A percentile compares a stretch with the other conserved stretches of the same genome.
phyloP scores from a whole-genome alignment of 495 filamentous ascomycete species.

The Aspergillus ostianus region DNA sequence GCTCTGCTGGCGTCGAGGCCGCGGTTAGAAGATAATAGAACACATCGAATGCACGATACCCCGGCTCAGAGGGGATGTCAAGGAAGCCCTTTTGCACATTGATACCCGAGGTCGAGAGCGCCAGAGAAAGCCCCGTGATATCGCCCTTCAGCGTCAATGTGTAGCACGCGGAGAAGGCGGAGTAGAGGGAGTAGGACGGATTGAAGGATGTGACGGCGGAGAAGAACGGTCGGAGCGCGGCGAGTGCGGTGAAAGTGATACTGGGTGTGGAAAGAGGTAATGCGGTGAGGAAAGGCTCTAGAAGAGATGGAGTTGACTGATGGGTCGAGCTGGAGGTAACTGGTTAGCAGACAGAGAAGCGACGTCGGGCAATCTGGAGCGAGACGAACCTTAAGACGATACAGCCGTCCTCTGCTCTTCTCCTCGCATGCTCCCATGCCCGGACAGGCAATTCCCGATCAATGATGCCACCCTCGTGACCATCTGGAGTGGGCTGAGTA shows the following conservation, averaged over 20 bases:
- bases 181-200: slow-evolving; percentile 78
- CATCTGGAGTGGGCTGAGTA: slow-evolving; percentile 61
- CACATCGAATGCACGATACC: slow-evolving; percentile 94
- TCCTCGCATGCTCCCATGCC: slow-evolving; percentile 95
- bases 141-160: slow-evolving; percentile 79
- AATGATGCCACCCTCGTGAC: slow-evolving; percentile 69
- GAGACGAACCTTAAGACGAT: slow-evolving; percentile 75
- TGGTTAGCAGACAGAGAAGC: slow-evolving; percentile 20
- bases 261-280: slow-evolving; percentile 76
- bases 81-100: slow-evolving; percentile 81
- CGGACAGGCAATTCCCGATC: slow-evolving; percentile 75
- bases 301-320: slow-evolving; percentile 78
- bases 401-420: slow-evolving; percentile 93
- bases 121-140: slow-evolving; percentile 69
- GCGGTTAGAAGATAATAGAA: slow-evolving; percentile 96
- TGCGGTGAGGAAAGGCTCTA: slow-evolving; percentile 76
- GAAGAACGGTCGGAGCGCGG: slow-evolving; percentile 79
- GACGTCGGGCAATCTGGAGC: slow-evolving; percentile 1
- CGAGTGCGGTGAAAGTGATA: slow-evolving; percentile 69
- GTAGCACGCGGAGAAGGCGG: slow-evolving; percentile 74
- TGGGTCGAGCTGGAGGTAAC: slow-evolving; percentile 68
- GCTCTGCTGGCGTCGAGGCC: slow-evolving; percentile 83
- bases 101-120: slow-evolving; percentile 83
- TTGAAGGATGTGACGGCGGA: slow-evolving; percentile 86
- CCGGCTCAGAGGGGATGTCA: slow-evolving; percentile 72